These are phyloP conservation scores for Zychaea mexicana DNA, from an alignment of 371 early-diverging fungal genomes.

Conservation along the genomic window DNA sequence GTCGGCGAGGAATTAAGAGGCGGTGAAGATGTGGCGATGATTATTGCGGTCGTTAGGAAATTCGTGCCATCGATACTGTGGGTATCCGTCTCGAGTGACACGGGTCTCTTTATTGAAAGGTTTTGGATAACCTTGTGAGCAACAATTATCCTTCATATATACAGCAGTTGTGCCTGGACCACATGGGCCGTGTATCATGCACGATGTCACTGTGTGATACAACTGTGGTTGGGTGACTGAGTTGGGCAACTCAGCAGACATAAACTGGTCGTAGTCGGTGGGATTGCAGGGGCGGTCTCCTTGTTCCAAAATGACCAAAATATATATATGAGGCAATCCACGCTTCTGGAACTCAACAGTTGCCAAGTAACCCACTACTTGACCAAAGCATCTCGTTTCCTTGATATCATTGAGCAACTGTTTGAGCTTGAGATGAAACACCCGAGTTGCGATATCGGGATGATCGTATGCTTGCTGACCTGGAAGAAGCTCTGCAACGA, in stretches of 20 bases:
- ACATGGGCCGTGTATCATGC: constrained; percentile 42
- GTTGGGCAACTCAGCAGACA: constrained; percentile 38
- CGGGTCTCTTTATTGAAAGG: not conserved
- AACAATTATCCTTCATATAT: not conserved
- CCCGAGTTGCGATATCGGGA: not conserved
- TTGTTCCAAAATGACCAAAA: constrained; percentile 26
- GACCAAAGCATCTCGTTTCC: not conserved
- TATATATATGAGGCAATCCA: constrained; percentile 33
- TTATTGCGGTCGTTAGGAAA: too few relatives aligned
- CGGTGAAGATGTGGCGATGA: not conserved
- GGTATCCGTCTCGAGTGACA: not conserved
- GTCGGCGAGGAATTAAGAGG: not conserved
- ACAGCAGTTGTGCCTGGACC: not conserved
- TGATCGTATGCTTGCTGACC: not conserved
- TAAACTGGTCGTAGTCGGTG: constrained; percentile 24
- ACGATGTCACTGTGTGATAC: constrained; percentile 23
- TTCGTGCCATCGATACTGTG: not conserved
- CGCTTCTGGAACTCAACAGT: constrained; percentile 28
- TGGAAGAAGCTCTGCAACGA: not conserved
- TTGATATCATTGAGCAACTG: not conserved
- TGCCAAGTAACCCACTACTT: not conserved
- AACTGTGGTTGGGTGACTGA: constrained; percentile 10
- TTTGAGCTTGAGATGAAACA: not conserved
- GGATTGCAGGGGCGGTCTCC: constrained; percentile 15
- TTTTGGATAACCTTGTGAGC: not conserved